phyloP scores from a whole-genome alignment of 371 early-diverging fungal genomes.

The Entomophthora muscae region DNA sequence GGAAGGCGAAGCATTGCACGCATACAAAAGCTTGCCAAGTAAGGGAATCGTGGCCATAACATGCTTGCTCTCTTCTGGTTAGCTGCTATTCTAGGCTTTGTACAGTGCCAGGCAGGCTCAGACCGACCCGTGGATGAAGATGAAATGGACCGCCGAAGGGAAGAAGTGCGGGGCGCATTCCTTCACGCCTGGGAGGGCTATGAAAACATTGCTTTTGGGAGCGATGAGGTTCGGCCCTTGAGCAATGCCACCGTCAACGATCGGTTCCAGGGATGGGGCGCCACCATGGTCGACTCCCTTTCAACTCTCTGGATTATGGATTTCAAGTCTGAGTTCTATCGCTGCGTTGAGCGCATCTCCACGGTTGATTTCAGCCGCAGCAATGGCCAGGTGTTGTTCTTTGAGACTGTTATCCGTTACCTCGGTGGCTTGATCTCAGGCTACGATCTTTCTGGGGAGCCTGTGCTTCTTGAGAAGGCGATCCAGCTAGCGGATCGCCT shows the following conservation, averaged over 20 bases:
- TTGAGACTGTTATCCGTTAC: slow-evolving; percentile 60
- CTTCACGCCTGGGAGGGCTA: slow-evolving; percentile 65
- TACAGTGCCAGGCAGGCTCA: no score
- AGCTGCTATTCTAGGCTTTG: no score
- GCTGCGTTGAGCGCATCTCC: slow-evolving; percentile 38
- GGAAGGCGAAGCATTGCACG: no score
- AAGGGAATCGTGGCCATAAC: no score
- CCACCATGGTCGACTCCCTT: slow-evolving; percentile 62
- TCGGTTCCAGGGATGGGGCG: slow-evolving; percentile 32
- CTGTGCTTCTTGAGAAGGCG: slow-evolving; percentile 23
- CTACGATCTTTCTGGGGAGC: slow-evolving; percentile 25
- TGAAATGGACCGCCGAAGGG: no score
- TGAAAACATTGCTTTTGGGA: slow-evolving; percentile 28
- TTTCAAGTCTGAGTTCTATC: slow-evolving; percentile 18
- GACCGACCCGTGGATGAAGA: no score
- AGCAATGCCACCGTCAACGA: slow-evolving; percentile 22
- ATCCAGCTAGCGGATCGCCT: slow-evolving; percentile 28
- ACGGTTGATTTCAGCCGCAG: slow-evolving; percentile 26
- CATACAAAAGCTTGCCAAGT: no score
- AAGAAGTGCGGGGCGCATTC: slow-evolving; percentile 26
- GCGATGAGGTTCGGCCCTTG: slow-evolving; percentile 34
- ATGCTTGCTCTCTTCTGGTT: no score
- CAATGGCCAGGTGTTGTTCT: slow-evolving; percentile 22
- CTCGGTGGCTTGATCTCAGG: slow-evolving; percentile 47
- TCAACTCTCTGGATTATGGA: slow-evolving; percentile 68